A percentile compares a stretch with the other conserved stretches of the same genome.
Evolutionary conservation across 2,329 filamentous ascomycete genomes (phyloP).

Genomic region (Colletotrichum cereale): DNA sequence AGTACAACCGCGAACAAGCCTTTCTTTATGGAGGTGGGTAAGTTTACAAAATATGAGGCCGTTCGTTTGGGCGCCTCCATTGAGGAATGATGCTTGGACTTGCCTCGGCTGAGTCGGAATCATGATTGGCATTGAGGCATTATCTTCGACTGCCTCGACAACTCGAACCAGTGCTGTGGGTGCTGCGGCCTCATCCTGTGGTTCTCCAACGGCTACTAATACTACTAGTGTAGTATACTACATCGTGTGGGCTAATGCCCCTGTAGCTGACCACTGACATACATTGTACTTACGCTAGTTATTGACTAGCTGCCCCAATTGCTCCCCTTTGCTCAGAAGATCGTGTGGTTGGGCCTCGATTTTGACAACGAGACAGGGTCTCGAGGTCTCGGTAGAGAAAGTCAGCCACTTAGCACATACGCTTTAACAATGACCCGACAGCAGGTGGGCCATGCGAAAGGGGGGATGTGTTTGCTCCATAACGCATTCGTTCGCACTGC

Average conservation of each 20-base stretch:
- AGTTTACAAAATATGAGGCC: no score
- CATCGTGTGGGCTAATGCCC: conserved; percentile 21
- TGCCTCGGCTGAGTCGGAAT: background rate
- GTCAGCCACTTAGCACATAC: conserved; percentile 15
- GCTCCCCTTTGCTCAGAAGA: conserved; percentile 15
- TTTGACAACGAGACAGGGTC: background rate
- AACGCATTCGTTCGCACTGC: background rate
- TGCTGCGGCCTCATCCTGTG: conserved; percentile 5
- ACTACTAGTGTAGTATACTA: no score
- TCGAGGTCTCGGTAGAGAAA: background rate
- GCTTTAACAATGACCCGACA: conserved; percentile 25
- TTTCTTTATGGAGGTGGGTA: background rate
- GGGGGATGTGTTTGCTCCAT: conserved; percentile 2
- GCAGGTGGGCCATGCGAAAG: conserved; percentile 10
- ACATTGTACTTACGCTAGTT: no score
- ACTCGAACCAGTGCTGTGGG: background rate
- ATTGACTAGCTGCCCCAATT: background rate
- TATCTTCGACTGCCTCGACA: background rate
- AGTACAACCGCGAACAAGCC: background rate
- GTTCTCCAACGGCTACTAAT: conserved; percentile 12
- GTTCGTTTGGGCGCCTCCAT: no score
- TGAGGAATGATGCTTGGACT: background rate
- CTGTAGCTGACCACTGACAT: background rate
- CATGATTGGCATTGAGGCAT: background rate
- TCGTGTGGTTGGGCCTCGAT: conserved; percentile 7